Conservation (phyloP, 495 filamentous ascomycete species). For the Friedmanniomyces simplex region DNA sequence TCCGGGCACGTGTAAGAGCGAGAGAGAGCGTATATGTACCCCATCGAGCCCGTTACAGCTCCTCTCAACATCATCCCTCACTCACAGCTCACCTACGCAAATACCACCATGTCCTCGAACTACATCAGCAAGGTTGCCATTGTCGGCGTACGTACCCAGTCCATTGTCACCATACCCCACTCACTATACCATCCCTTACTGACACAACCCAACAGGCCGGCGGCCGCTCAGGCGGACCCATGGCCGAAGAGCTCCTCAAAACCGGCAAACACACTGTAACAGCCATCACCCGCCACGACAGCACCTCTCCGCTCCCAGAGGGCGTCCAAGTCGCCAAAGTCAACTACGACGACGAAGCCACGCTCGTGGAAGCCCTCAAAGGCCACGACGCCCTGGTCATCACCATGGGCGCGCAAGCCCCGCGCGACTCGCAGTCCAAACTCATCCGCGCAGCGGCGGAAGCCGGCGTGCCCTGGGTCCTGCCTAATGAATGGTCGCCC, state of each 20-base stretch:
- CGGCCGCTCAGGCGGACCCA: conserved; percentile 15
- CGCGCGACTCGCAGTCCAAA: conserved; percentile 29
- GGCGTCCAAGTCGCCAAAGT: conserved; percentile 36
- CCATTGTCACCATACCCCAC: conserved; percentile 19
- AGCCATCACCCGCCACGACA: conserved; percentile 41
- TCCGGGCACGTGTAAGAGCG: no score
- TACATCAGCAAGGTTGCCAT: conserved; percentile 39
- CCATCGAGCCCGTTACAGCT: no score
- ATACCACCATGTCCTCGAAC: conserved; percentile 21
- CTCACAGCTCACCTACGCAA: neutral
- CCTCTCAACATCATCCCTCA: neutral
- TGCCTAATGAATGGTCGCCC: conserved; percentile 43
- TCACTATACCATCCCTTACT: no score
- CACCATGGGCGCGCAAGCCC: conserved; percentile 37
- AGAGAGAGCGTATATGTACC: no score
- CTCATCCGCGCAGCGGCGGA: conserved; percentile 50
- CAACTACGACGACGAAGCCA: conserved; percentile 35
- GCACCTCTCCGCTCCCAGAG: conserved; percentile 31
- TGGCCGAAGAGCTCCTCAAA: conserved; percentile 32
- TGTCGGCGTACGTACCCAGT: conserved; percentile 27
- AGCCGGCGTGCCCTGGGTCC: conserved; percentile 49
- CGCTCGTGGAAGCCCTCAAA: conserved; percentile 37
- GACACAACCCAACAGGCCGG: neutral
- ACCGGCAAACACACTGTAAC: conserved; percentile 46
- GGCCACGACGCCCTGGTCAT: conserved; percentile 53